Evolutionary conservation across 768 basidiomycete genomes (phyloP).

Genomic region (Lyophyllum decastes): DNA sequence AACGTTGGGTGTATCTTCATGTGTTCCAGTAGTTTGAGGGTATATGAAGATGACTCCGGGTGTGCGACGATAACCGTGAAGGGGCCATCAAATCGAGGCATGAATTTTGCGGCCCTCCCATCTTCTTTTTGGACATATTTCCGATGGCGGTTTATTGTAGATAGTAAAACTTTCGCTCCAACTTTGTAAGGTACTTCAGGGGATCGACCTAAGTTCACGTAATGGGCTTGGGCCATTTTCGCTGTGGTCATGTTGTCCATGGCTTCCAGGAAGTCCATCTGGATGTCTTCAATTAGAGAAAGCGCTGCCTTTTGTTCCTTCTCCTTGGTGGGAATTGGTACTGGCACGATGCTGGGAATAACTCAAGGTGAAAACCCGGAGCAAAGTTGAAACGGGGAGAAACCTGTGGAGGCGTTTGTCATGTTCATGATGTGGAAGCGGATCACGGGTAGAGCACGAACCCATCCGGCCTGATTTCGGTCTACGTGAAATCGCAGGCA

Average conservation of each 20-base stretch:
- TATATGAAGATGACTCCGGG: background rate
- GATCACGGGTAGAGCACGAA: background rate
- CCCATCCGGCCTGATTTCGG: background rate
- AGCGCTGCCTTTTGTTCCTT: background rate
- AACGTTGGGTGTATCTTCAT: background rate
- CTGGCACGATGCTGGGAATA: background rate
- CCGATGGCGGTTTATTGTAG: background rate
- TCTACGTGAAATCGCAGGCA: background rate
- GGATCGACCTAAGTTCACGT: background rate
- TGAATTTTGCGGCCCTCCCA: background rate
- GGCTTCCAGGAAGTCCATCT: background rate
- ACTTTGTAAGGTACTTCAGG: background rate
- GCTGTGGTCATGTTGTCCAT: background rate
- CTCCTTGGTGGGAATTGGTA: background rate
- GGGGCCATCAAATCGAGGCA: background rate
- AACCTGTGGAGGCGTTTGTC: background rate
- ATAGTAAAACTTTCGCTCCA: background rate
- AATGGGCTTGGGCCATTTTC: background rate
- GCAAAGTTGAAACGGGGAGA: background rate
- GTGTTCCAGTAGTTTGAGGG: background rate
- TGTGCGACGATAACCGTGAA: background rate
- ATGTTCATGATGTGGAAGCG: background rate
- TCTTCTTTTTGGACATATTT: background rate
- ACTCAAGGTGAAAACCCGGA: background rate
- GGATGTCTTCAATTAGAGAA: background rate